A percentile compares a stretch with the other conserved stretches of the same genome.
Evolutionary conservation across 192 early-diverging fungal genomes (phyloP).

Genomic region (Entophlyctis helioformis): DNA sequence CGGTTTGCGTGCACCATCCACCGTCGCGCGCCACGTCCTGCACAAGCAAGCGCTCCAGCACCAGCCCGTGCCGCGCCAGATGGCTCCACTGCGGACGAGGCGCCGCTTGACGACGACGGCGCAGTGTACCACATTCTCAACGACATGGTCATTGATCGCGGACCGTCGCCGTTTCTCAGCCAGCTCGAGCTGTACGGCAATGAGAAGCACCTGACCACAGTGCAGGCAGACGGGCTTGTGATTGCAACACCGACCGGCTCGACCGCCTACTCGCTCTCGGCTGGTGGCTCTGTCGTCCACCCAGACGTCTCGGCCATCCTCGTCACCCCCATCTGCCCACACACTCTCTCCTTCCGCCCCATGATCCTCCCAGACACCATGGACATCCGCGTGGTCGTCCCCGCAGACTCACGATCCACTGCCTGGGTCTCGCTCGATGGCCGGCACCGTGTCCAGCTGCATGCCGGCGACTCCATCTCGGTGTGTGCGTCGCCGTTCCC

Average conservation of each 20-base stretch:
- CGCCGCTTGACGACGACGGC: slow-evolving; percentile 17
- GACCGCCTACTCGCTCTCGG: slow-evolving; percentile 55
- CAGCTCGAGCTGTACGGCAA: slow-evolving; percentile 47
- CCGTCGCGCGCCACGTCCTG: too few species aligned
- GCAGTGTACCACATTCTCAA: slow-evolving; percentile 67
- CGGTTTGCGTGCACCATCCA: slow-evolving; percentile 81
- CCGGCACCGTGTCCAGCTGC: slow-evolving; percentile 77
- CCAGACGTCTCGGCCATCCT: slow-evolving; percentile 87
- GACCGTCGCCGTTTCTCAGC: slow-evolving; percentile 73
- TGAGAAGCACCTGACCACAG: slow-evolving; percentile 80
- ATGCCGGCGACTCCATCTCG: slow-evolving; percentile 76
- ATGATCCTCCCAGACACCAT: slow-evolving; percentile 89
- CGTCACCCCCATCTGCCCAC: slow-evolving; percentile 87
- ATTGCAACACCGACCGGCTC: slow-evolving; percentile 86
- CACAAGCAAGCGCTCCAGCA: too few species aligned
- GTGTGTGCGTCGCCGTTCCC: slow-evolving; percentile 77
- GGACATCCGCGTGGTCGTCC: slow-evolving; percentile 77
- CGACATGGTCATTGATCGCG: slow-evolving; percentile 78
- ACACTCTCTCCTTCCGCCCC: slow-evolving; percentile 86
- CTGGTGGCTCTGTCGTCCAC: slow-evolving; percentile 88
- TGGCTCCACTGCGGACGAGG: too few species aligned
- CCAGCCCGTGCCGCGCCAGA: too few species aligned
- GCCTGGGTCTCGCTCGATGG: slow-evolving; percentile 97
- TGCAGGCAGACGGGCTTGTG: slow-evolving; percentile 92
- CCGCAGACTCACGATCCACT: slow-evolving; percentile 60